Evolutionary conservation across 2,329 filamentous ascomycete species (phyloP).

Genomic region (Colletotrichum scovillei): DNA sequence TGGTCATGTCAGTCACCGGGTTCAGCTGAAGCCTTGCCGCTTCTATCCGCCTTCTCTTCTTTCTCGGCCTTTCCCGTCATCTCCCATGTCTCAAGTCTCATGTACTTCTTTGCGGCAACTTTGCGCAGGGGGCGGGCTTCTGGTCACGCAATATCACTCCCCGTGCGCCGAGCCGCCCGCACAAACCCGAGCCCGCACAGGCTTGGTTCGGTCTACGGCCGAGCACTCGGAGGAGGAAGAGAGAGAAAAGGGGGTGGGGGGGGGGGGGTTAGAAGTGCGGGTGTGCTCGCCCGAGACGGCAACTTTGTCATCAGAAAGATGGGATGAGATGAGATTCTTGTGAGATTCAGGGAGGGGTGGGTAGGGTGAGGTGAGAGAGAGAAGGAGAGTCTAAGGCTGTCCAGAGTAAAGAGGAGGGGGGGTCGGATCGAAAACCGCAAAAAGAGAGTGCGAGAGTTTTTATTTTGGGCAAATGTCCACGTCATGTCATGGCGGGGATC

Average conservation of each 20-base stretch:
- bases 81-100: background rate
- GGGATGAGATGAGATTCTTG: constrained; percentile 19
- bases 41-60: too few species aligned
- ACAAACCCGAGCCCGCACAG: background rate
- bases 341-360: background rate
- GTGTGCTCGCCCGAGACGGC: background rate
- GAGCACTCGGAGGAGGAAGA: background rate
- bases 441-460: background rate
- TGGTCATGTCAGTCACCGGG: constrained; percentile 13
- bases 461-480: background rate
- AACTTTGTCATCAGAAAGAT: background rate
- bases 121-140: background rate
- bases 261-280: background rate
- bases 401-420: too few species aligned
- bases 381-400: too few species aligned
- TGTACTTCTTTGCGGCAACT: background rate
- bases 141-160: background rate
- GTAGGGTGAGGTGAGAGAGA: background rate
- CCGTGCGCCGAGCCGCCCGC: constrained; percentile 1
- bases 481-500: background rate
- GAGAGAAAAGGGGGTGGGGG: background rate
- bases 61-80: too few species aligned
- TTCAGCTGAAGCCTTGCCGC: constrained; percentile 1
- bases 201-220: background rate
- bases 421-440: background rate